These are phyloP conservation scores for Lyophyllum shimeji DNA, from an alignment of 768 basidiomycete genomes.

Conservation along the genomic window DNA sequence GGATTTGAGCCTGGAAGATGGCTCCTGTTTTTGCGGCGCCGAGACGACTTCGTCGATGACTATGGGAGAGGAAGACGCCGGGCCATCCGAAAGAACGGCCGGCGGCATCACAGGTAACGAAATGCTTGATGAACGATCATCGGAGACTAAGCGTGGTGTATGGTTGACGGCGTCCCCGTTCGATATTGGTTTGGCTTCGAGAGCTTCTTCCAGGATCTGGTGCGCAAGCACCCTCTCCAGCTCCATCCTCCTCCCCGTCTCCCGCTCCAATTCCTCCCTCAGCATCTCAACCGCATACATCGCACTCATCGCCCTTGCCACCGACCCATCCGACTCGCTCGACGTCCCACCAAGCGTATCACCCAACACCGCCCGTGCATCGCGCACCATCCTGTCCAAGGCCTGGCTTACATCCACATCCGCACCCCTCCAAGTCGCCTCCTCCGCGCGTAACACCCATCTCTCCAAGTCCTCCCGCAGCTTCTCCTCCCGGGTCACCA, in stretches of 20 bases:
- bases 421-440: slow-evolving; percentile 32
- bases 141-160: not conserved
- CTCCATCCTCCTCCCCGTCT: slow-evolving; percentile 49
- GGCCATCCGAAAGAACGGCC: not conserved
- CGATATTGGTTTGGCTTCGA: too few species aligned
- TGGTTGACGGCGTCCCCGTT: not conserved
- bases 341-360: slow-evolving; percentile 21
- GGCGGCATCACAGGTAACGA: not conserved
- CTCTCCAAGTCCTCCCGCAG: slow-evolving; percentile 52
- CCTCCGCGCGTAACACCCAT: slow-evolving; percentile 55
- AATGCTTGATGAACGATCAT: not conserved
- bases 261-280: slow-evolving; percentile 55
- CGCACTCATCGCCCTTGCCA: slow-evolving; percentile 52
- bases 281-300: slow-evolving; percentile 51
- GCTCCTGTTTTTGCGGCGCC: too few species aligned
- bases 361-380: slow-evolving; percentile 24
- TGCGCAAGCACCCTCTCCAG: slow-evolving; percentile 34
- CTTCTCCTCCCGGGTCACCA: slow-evolving; percentile 66
- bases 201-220: not conserved
- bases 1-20: too few species aligned
- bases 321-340: slow-evolving; percentile 38
- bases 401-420: slow-evolving; percentile 21
- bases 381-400: too few species aligned
- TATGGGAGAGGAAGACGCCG: not conserved
- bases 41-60: not conserved